phyloP scores from a whole-genome alignment of 176 grass and related monocot species.

The Aegilops sharonensis region DNA sequence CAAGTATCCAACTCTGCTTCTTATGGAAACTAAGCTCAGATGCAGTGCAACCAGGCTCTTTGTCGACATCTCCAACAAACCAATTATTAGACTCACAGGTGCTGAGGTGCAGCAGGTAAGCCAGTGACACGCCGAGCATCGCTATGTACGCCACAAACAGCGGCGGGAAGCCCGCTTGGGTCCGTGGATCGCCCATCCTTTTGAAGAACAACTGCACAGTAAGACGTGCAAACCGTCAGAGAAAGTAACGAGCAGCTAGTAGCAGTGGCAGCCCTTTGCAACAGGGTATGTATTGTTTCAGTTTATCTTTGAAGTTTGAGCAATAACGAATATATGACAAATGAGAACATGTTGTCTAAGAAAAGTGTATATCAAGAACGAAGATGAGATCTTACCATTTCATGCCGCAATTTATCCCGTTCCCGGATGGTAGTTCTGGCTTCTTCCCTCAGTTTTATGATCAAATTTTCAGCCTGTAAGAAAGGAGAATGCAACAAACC shows the following conservation, averaged over 20 bases:
- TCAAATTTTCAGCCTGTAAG: conserved; percentile 69
- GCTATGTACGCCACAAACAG: conserved; percentile 40
- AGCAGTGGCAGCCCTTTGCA: background rate
- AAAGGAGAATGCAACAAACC: conserved; percentile 8
- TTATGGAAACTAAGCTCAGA: background rate
- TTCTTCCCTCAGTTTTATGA: conserved; percentile 60
- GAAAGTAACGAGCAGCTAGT: background rate
- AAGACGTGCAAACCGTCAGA: background rate
- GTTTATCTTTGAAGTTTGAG: conserved; percentile 7
- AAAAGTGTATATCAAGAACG: background rate
- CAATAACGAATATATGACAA: background rate
- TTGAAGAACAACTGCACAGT: conserved; percentile 25
- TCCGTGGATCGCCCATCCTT: conserved; percentile 8
- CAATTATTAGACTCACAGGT: conserved; percentile 27
- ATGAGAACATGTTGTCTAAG: background rate
- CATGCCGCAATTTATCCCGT: conserved; percentile 54
- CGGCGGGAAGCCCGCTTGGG: conserved; percentile 19
- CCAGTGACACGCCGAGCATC: conserved; percentile 43
- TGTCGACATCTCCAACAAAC: background rate
- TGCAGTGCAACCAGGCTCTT: background rate
- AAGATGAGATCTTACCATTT: conserved; percentile 54
- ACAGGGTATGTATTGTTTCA: background rate
- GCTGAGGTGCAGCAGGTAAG: conserved; percentile 50
- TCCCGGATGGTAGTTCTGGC: conserved; percentile 47
- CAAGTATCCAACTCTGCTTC: background rate